phyloP scores from a whole-genome alignment of 208 protist species.

The Leishmania aethiopica region DNA sequence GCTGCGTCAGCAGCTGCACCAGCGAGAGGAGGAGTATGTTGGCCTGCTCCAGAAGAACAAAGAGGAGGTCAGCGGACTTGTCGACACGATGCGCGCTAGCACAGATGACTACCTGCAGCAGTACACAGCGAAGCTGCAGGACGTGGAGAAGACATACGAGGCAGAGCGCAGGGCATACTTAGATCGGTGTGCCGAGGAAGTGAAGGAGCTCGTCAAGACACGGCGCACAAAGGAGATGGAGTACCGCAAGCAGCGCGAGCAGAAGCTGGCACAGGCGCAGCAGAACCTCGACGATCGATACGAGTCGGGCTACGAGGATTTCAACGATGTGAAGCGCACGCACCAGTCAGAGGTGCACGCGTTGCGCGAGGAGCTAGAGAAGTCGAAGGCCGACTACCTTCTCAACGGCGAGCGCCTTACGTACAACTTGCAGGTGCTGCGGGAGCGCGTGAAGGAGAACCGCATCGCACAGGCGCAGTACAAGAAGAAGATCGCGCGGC shows the following conservation, averaged over 20 bases:
- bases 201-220: slow-evolving; percentile 88
- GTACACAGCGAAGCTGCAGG: slow-evolving; percentile 81
- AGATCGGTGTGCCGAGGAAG: slow-evolving; percentile 72
- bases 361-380: slow-evolving; percentile 94
- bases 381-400: slow-evolving; percentile 95
- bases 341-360: slow-evolving; percentile 91
- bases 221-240: slow-evolving; percentile 89
- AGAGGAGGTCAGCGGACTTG: slow-evolving; percentile 79
- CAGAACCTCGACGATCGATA: slow-evolving; percentile 74
- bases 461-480: slow-evolving; percentile 92
- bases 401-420: slow-evolving; percentile 96
- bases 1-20: slow-evolving; percentile 78
- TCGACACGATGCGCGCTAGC: slow-evolving; percentile 86
- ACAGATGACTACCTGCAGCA: slow-evolving; percentile 76
- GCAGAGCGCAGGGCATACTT: slow-evolving; percentile 83
- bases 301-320: slow-evolving; percentile 81
- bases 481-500: slow-evolving; percentile 90
- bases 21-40: slow-evolving; percentile 94
- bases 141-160: slow-evolving; percentile 89
- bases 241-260: slow-evolving; percentile 81
- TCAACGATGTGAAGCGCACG: slow-evolving; percentile 75
- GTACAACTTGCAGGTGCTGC: slow-evolving; percentile 96
- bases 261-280: slow-evolving; percentile 87
- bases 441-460: slow-evolving; percentile 95
- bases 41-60: slow-evolving; percentile 75